These are phyloP conservation scores for Stagonosporopsis tanaceti DNA, from an alignment of 2,329 filamentous ascomycete species.

Conservation along the genomic window DNA sequence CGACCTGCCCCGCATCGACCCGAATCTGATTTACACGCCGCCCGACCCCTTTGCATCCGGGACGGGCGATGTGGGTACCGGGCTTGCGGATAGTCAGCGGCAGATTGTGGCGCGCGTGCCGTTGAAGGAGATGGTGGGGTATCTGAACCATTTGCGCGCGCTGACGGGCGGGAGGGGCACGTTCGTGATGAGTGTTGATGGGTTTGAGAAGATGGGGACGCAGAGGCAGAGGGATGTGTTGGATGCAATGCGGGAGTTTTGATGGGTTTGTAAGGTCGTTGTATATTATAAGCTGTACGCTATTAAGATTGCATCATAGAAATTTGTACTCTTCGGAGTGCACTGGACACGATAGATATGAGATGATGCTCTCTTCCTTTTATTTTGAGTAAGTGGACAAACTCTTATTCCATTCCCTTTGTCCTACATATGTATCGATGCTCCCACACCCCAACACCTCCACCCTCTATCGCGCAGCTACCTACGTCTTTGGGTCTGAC, in stretches of 20 bases:
- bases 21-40: slow-evolving; percentile 81
- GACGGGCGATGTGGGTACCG: slow-evolving; percentile 27
- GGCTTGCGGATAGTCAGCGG: slow-evolving; percentile 44
- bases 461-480: too few species aligned
- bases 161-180: slow-evolving; percentile 85
- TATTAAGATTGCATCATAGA: slow-evolving; percentile 6
- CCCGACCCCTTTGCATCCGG: slow-evolving; percentile 77
- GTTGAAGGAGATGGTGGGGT: slow-evolving; percentile 95
- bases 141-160: slow-evolving; percentile 86
- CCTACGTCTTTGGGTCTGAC: too few species aligned
- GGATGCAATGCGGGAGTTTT: slow-evolving; percentile 43
- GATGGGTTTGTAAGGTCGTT: background rate
- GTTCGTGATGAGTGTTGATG: slow-evolving; percentile 77
- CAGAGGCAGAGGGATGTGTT: slow-evolving; percentile 67
- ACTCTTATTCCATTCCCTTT: background rate
- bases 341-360: background rate
- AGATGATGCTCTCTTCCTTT: background rate
- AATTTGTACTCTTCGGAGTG: background rate
- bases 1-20: slow-evolving; percentile 65
- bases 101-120: slow-evolving; percentile 87
- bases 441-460: too few species aligned
- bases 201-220: slow-evolving; percentile 71
- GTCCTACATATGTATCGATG: background rate
- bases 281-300: background rate
- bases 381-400: background rate